phyloP scores from a whole-genome alignment of 495 filamentous ascomycete genomes.

The Penicillium ucsense region DNA sequence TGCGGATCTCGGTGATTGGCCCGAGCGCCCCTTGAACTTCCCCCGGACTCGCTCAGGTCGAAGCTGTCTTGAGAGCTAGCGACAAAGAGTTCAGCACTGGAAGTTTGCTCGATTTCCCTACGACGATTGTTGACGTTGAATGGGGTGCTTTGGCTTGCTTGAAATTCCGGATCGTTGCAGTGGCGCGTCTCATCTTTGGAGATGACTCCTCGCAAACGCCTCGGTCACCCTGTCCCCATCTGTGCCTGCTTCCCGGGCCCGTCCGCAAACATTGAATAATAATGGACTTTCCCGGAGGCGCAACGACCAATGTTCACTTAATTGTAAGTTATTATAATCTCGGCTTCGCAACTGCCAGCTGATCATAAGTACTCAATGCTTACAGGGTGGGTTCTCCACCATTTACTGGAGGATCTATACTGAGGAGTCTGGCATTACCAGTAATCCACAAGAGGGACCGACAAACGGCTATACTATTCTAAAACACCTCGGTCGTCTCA shows the following conservation, averaged over 20 bases:
- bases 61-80: conserved; percentile 5
- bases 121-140: conserved; percentile 17
- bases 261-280: conserved; percentile 30
- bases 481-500: conserved; percentile 37
- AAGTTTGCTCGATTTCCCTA: neutral
- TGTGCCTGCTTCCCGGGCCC: conserved; percentile 20
- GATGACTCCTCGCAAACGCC: conserved; percentile 26
- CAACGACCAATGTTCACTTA: conserved; percentile 37
- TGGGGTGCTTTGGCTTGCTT: conserved; percentile 9
- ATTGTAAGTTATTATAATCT: conserved; percentile 26
- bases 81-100: neutral
- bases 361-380: conserved; percentile 2
- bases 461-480: conserved; percentile 35
- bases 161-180: conserved; percentile 2
- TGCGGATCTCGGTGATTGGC: conserved; percentile 16
- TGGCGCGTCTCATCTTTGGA: conserved; percentile 16
- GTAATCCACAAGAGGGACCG: conserved; percentile 25
- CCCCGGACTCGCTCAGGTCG: conserved; percentile 14
- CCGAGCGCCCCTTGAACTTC: conserved; percentile 20
- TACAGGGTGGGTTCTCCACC: conserved; percentile 38
- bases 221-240: conserved; percentile 18
- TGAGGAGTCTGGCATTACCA: conserved; percentile 28
- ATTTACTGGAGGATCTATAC: conserved; percentile 43
- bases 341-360: conserved; percentile 1
- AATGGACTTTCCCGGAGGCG: conserved; percentile 41